Base-by-base conservation (phyloP, 2,329 filamentous ascomycete genomes). In the Hypocreales sp. region DNA sequence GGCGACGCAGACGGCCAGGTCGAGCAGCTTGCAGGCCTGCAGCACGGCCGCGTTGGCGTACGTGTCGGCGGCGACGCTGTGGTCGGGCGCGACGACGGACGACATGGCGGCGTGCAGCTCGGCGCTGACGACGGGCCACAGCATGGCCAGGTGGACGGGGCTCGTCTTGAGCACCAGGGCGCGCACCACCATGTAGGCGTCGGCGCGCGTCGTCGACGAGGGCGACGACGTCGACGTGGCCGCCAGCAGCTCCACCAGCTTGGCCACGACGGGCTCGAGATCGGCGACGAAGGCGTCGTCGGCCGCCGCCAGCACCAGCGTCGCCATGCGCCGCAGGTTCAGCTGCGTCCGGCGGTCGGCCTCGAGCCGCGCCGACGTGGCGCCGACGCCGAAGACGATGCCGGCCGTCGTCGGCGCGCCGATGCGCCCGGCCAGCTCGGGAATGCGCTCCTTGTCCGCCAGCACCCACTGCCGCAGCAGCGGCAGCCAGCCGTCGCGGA, bases 371-470 rank as follows among this genome's bases (percentile, higher is more conserved):
- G 90, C 90, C 23, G 86, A 92, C 14, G 82, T 84, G 6, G 90
- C 90, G 8, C 92, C 92, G 1, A 98, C 90, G n/a, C 90, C 90
- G 44, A 98, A 98, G 47, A 98, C 87, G 40, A 98, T 92, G 7
- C 90, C 90, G 0, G 92, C 90, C 10, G 86, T 87, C 2, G 86
- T 83, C 5, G 90, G 90, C 4, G 86, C 70, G 5, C 75, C 75
- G 35, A 98, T 68, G 13, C 83, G 77, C 20, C 69, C 63, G 7
- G 95, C 55, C 4, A 94, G 60, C 35, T 98, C 90, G 0, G 75
- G 61, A 54, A 98, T 67, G 25, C 80, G 73, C 30, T 94, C 86
- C 53, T 92, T 94, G 50, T 98, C 90, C 11, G 71, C 71, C 10
- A 86, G 56, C 4, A 73, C 67, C 80, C 86, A 93, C 47, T 93